Base-by-base conservation (phyloP, 768 basidiomycete species). In the Mycena indigotica region DNA sequence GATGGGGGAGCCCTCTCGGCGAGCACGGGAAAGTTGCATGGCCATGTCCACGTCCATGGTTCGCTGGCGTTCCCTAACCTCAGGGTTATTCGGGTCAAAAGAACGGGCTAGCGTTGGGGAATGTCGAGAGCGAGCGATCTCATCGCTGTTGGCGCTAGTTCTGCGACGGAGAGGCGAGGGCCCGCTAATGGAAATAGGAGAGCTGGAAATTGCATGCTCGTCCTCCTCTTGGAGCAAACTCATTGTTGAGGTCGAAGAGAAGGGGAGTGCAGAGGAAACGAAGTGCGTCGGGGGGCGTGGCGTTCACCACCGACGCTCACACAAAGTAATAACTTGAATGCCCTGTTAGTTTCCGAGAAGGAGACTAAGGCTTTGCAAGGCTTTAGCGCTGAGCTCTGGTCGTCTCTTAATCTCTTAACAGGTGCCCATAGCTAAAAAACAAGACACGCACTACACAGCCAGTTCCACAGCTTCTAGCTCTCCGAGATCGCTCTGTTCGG, bases 1-100 rank as follows among this genome's bases (percentile, higher is more conserved):
- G 50, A 76, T 67, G 13, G 75, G 63, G 24, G 78, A 69, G 15
- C 70, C 59, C 50, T 85, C 85, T 58, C 87, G 78, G 21, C 91
- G 82, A 1, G 88, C 89, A 21, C 84, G 79, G 23, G 87, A 89
- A 39, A 89, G 82, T 28, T 89, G 88, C 68, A 91, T 81, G 52
- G 90, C 92, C 89, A 93, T 93, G 66, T 95, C 94, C 0, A 91
- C 91, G 66, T 98, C 95, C 88, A 97, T 91, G 5, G 92, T 86
- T 30, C 90, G 83, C 77, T 98, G 95, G 19, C 95, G 85, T 71
- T 97, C 94, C 53, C 87, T 79, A 19, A 84, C 84, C 52, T 90
- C 84, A 0, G 88, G 85, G 67, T 91, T 87, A 75, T 86, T 80
- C 10, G 80, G 82, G 68, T 91, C 86, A 58, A 82, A 80, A 8